Percentiles rank a stretch among this genome's conserved stretches.
phyloP scores from a whole-genome alignment of 352 stramenopile genomes.

The Pythium monospermum region DNA sequence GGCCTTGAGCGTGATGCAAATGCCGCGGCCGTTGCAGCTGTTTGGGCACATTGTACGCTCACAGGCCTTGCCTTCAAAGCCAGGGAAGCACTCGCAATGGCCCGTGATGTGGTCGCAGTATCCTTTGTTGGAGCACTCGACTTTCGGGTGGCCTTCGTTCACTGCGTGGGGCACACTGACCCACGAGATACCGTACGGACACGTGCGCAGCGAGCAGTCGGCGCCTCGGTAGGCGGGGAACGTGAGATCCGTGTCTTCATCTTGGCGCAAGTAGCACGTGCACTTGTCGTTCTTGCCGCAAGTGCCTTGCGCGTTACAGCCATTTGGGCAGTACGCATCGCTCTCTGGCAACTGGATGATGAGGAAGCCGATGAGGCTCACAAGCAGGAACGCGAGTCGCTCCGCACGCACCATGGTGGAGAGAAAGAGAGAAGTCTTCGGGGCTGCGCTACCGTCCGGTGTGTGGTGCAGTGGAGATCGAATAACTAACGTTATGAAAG shows the following conservation, averaged over 20 bases:
- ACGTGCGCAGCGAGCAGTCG: conserved; percentile 80
- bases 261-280: conserved; percentile 85
- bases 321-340: conserved; percentile 73
- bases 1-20: conserved; percentile 89
- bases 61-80: conserved; percentile 90
- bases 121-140: conserved; percentile 93
- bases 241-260: conserved; percentile 28
- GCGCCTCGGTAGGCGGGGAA: conserved; percentile 67
- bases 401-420: conserved; percentile 35
- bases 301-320: conserved; percentile 81
- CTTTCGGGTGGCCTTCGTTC: conserved; percentile 72
- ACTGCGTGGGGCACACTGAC: conserved; percentile 43
- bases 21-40: conserved; percentile 90
- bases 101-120: conserved; percentile 89
- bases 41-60: conserved; percentile 93
- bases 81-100: conserved; percentile 87
- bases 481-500: too few species aligned
- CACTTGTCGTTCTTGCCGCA: conserved; percentile 90
- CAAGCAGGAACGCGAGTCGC: conserved; percentile 34
- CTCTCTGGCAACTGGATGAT: conserved; percentile 22
- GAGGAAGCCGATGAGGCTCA: conserved; percentile 31
- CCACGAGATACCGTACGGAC: conserved; percentile 65
- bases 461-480: neutral
- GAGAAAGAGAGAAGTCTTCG: neutral
- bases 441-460: too few species aligned